Conservation (phyloP, 768 basidiomycete species). For the Suillus fuscotomentosus region DNA sequence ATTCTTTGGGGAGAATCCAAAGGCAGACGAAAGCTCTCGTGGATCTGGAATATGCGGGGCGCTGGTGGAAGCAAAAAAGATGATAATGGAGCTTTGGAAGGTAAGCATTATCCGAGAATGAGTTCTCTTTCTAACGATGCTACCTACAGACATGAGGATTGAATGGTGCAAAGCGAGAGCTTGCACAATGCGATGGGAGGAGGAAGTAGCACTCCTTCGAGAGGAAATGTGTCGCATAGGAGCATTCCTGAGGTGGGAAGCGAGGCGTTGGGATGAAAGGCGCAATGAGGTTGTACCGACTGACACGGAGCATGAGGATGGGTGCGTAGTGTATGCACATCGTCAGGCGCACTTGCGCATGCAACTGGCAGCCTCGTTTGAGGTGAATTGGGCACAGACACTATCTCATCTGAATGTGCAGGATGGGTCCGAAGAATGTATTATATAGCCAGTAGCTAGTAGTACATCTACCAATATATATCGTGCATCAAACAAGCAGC, state of each 20-base stretch:
- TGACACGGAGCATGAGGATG: background rate
- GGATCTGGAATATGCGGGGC: too few species aligned
- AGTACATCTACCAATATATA: too few species aligned
- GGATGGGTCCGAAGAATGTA: too few species aligned
- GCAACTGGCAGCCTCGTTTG: background rate
- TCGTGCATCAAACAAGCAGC: too few species aligned
- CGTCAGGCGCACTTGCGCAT: background rate
- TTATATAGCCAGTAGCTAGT: too few species aligned
- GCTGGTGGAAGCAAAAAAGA: too few species aligned
- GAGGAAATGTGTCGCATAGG: background rate
- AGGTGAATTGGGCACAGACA: too few species aligned
- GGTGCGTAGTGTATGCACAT: background rate
- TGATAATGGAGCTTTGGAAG: too few species aligned
- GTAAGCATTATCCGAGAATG: too few species aligned
- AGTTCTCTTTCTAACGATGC: too few species aligned
- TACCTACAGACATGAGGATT: background rate
- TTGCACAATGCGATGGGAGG: background rate
- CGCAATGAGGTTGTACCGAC: background rate
- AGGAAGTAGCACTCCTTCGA: background rate
- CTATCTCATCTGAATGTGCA: too few species aligned
- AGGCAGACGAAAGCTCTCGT: too few species aligned
- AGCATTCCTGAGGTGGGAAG: background rate
- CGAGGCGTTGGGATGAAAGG: background rate
- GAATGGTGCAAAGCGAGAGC: constrained; percentile 1
- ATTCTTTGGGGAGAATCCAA: constrained; percentile 3